A percentile compares a stretch with the other conserved stretches of the same genome.
Conservation (phyloP, 2,329 filamentous ascomycete genomes). For the Gremmenia infestans region DNA sequence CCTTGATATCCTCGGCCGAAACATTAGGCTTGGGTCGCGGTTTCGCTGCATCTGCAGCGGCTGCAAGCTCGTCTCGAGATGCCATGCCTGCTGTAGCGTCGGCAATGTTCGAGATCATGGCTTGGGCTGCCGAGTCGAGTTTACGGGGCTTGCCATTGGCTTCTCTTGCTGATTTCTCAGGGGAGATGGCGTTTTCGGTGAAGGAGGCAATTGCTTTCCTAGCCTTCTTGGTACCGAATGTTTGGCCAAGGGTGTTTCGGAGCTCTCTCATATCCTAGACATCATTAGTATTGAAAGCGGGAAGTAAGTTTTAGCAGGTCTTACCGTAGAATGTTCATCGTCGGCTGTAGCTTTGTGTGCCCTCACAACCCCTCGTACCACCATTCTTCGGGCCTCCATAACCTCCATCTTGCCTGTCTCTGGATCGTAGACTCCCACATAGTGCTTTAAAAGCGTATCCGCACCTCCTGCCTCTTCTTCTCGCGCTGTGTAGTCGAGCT, state of each 20-base stretch:
- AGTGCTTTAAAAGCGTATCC: constrained; percentile 52
- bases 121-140: constrained; percentile 50
- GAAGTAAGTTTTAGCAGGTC: constrained; percentile 25
- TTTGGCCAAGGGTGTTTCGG: constrained; percentile 65
- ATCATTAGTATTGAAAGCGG: constrained; percentile 9
- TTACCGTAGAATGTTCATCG: constrained; percentile 36
- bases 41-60: constrained; percentile 60
- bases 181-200: constrained; percentile 64
- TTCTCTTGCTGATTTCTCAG: constrained; percentile 33
- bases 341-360: constrained; percentile 48
- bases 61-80: constrained; percentile 59
- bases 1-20: constrained; percentile 59
- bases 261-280: constrained; percentile 53
- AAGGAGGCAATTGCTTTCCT: constrained; percentile 69
- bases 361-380: constrained; percentile 52
- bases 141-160: constrained; percentile 39
- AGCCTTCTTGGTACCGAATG: constrained; percentile 82
- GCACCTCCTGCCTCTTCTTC: constrained; percentile 42
- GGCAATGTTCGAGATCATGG: constrained; percentile 60
- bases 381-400: constrained; percentile 60
- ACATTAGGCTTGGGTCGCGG: constrained; percentile 68
- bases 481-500: constrained; percentile 54
- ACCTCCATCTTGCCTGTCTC: constrained; percentile 54
- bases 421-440: constrained; percentile 60
- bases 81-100: constrained; percentile 61